Evolutionary conservation across 2,329 filamentous ascomycete species (phyloP), one percentile per base, ranked within the genome.

Genomic region (Neofusicoccum umdonicola): DNA sequence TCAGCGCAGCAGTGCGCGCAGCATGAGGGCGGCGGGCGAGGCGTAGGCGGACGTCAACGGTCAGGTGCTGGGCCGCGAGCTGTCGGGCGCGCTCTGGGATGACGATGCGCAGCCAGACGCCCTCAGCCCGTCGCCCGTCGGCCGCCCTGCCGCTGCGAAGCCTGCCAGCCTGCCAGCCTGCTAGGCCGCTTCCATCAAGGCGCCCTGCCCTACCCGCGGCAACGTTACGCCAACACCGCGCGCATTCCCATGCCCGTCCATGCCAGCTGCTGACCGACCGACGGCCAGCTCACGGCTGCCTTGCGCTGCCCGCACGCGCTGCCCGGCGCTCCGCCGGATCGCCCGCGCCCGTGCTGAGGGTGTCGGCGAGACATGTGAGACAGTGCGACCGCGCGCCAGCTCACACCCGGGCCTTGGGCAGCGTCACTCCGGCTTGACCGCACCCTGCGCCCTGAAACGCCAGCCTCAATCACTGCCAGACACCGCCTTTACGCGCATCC

Each of bases 321-420:
- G 52, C 37, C 37, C 17, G 39, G 19, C 19, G 19, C 19, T 22
- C 19, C 19, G 19, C 17, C 39, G 19, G 39, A 44, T 57, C 54
- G 39, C 52, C 48, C 52, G 22, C 27, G 54, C 54, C 54, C 54
- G 39, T 57, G 54, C 54, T 13, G 13, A 5, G n/a, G 4, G 19
- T 45, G 39, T 12, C 22, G 51, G 17, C 54, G 39, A 34, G 39
- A 44, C 54, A 58, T 45, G 39, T 60, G 27, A 35, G 56, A 60
- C 56, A 15, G 56, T 60, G 56, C 56, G 56, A 60, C 56, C 56
- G 50, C 50, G n/a, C 41, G 50, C 50, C 50, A 52, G 34, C 50
- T 52, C 50, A 52, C 50, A n/a, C 41, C 15, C 19, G 41, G 41
- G 41, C 41, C 41, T 44, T 44, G 41, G 41, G 41, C 41, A 44